Evolutionary conservation across 805 yeast species (phyloP).

Genomic region (Clavispora asparagi): DNA sequence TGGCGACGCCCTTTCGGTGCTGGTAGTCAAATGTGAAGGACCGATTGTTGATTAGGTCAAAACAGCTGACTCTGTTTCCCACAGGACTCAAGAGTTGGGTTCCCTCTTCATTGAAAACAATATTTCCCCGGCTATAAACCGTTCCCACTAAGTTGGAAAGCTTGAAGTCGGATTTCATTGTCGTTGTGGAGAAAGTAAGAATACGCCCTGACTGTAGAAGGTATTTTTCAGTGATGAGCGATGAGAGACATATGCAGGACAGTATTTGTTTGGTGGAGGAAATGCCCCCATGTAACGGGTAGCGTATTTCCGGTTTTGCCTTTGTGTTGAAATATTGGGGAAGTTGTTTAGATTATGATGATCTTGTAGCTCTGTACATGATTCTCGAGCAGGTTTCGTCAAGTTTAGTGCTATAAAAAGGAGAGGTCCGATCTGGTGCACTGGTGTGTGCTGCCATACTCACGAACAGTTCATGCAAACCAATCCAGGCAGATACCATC

Average conservation of each 20-base stretch:
- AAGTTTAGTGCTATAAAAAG: too few relatives aligned
- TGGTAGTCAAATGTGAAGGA: constrained; percentile 90
- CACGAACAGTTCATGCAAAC: neutral
- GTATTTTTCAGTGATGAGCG: constrained; percentile 15
- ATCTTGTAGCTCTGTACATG: too few relatives aligned
- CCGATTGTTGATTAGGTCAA: constrained; percentile 77
- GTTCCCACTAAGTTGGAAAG: constrained; percentile 90
- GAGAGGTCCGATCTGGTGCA: neutral
- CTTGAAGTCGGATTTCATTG: constrained; percentile 83
- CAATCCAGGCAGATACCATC: neutral
- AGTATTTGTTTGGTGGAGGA: too few relatives aligned
- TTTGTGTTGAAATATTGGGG: too few relatives aligned
- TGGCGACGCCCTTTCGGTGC: constrained; percentile 76
- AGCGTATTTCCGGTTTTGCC: too few relatives aligned
- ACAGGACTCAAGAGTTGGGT: constrained; percentile 81
- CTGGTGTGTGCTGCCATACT: neutral
- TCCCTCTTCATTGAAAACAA: constrained; percentile 83
- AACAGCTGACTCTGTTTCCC: constrained; percentile 86
- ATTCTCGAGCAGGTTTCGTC: neutral
- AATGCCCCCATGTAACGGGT: too few relatives aligned
- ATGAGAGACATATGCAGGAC: constrained; percentile 6
- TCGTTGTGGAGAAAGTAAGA: neutral
- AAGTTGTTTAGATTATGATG: too few relatives aligned
- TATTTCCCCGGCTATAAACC: constrained; percentile 89
- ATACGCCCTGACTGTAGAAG: constrained; percentile 1